Percentiles rank a stretch among this genome's conserved stretches.
Conservation (phyloP, 176 grass and related monocot species). For the Musa itinerans region DNA sequence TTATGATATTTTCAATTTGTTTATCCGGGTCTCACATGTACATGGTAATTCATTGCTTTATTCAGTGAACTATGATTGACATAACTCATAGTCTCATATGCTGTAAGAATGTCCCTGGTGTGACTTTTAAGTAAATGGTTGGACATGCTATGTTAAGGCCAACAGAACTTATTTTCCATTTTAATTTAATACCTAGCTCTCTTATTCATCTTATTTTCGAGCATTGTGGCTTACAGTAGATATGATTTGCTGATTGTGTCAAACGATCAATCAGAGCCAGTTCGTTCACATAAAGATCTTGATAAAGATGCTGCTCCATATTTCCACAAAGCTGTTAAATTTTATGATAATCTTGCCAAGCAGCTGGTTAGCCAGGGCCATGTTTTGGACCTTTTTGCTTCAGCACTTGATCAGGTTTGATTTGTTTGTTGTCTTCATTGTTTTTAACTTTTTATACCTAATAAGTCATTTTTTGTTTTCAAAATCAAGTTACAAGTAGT, state of each 20-base stretch:
- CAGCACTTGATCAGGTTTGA: slow-evolving; percentile 93
- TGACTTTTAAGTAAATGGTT: not conserved
- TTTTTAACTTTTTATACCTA: not conserved
- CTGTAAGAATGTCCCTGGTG: not conserved
- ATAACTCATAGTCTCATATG: not conserved
- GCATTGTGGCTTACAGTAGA: slow-evolving; percentile 11
- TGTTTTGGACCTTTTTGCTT: slow-evolving; percentile 90
- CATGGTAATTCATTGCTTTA: not conserved
- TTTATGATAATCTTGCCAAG: slow-evolving; percentile 85
- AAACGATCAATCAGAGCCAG: slow-evolving; percentile 88
- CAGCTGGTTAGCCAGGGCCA: slow-evolving; percentile 90
- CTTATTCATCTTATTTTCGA: not conserved
- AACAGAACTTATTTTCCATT: too few relatives aligned
- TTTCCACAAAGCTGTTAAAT: slow-evolving; percentile 92
- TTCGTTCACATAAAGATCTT: slow-evolving; percentile 96
- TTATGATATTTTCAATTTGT: not conserved
- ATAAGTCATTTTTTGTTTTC: not conserved
- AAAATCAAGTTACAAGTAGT: not conserved
- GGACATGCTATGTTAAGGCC: not conserved
- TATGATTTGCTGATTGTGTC: slow-evolving; percentile 73
- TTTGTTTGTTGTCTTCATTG: not conserved
- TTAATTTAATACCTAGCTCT: not conserved
- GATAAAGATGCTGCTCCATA: slow-evolving; percentile 88
- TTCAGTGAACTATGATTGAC: not conserved
- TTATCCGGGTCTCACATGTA: not conserved